These are phyloP conservation scores for Ceratobasidium sp. DNA, from an alignment of 1,284 basidiomycete species.

Conservation along the genomic window DNA sequence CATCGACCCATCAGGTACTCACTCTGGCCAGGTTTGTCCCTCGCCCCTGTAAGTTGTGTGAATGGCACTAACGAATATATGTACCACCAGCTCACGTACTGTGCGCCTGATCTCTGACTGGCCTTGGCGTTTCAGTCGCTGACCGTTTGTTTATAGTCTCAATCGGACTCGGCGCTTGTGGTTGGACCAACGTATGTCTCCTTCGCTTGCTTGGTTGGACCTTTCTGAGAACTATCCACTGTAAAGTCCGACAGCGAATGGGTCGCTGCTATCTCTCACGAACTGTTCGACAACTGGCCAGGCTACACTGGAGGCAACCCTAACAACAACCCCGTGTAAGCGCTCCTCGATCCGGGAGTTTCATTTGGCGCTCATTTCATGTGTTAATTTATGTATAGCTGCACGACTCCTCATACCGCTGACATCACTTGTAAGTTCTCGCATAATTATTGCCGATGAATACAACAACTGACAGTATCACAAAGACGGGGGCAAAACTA, in stretches of 20 bases:
- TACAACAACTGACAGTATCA: background rate
- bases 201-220: background rate
- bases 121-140: background rate
- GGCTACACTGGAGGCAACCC: constrained; percentile 15
- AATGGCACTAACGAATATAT: background rate
- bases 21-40: constrained; percentile 18
- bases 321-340: constrained; percentile 34
- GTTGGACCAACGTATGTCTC: constrained; percentile 12
- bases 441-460: background rate
- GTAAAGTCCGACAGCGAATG: background rate
- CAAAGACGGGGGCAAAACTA: constrained; percentile 12
- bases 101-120: background rate
- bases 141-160: background rate
- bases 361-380: background rate
- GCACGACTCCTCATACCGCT: background rate
- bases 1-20: constrained; percentile 15
- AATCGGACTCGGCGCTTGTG: constrained; percentile 12
- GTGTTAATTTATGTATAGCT: background rate
- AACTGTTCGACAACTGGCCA: constrained; percentile 6
- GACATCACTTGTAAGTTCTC: background rate
- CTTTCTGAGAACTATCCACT: no score
- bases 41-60: background rate
- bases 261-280: background rate
- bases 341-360: background rate
- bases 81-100: constrained; percentile 1